Evolutionary conservation across 768 basidiomycete species (phyloP).

Genomic region (Tricholoma hemisulphureum): DNA sequence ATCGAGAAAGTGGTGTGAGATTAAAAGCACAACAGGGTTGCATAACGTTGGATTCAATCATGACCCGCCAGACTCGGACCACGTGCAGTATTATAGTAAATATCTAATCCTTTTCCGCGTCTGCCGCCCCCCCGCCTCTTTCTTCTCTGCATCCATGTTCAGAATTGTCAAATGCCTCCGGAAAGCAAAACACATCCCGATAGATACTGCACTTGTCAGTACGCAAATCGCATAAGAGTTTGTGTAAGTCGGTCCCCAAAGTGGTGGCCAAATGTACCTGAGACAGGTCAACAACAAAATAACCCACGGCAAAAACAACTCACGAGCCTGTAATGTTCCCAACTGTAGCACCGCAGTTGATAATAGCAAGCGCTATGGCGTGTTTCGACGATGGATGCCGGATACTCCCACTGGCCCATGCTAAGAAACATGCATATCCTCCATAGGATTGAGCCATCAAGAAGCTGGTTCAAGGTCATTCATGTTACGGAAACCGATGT

Average conservation of each 20-base stretch:
- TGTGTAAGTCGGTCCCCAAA: conserved; percentile 67
- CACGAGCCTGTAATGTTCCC: conserved; percentile 84
- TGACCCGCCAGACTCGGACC: too few relatives aligned
- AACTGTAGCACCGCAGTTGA: conserved; percentile 79
- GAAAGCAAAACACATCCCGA: conserved; percentile 54
- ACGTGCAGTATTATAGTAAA: conserved; percentile 34
- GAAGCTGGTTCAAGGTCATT: conserved; percentile 42
- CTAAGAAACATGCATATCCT: conserved; percentile 61
- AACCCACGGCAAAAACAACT: conserved; percentile 30
- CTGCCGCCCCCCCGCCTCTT: conserved; percentile 9
- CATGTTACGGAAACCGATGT: background rate
- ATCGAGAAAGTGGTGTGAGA: conserved; percentile 5
- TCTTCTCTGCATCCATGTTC: conserved; percentile 44
- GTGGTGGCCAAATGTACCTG: conserved; percentile 65
- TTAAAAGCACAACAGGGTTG: conserved; percentile 5
- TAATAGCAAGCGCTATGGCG: conserved; percentile 75
- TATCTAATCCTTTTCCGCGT: conserved; percentile 48
- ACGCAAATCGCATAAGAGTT: conserved; percentile 76
- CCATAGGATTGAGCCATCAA: conserved; percentile 78
- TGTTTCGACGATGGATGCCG: conserved; percentile 79
- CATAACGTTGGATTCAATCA: too few relatives aligned
- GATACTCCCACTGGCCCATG: conserved; percentile 54
- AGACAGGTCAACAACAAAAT: background rate
- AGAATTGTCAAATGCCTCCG: conserved; percentile 36
- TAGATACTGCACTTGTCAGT: conserved; percentile 48